phyloP scores from a whole-genome alignment of 2,329 filamentous ascomycete species.

The Epicoccum nigrum region DNA sequence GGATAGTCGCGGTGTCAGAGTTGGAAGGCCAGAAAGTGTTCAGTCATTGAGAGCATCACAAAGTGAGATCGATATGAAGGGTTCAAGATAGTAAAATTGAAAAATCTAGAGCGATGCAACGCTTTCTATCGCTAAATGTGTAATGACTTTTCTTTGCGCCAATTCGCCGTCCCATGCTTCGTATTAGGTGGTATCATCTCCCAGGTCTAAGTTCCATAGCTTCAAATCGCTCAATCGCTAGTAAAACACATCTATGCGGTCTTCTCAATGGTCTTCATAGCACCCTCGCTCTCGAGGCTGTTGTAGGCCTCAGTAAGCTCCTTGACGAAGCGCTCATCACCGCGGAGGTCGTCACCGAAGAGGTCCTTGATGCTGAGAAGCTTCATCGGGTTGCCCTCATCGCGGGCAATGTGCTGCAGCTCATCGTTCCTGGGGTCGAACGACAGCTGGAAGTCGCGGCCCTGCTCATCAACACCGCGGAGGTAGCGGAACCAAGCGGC shows the following conservation, averaged over 20 bases:
- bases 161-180: constrained; percentile 12
- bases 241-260: constrained; percentile 14
- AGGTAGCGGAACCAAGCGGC: constrained; percentile 40
- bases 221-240: constrained; percentile 17
- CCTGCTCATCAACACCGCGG: constrained; percentile 31
- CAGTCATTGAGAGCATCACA: not conserved
- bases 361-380: constrained; percentile 27
- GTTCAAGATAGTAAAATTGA: constrained; percentile 8
- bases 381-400: constrained; percentile 22
- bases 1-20: too few relatives aligned
- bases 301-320: constrained; percentile 33
- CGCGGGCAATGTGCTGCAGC: constrained; percentile 29
- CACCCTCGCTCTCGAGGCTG: constrained; percentile 27
- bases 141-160: constrained; percentile 17
- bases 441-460: constrained; percentile 29
- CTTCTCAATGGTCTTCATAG: constrained; percentile 29
- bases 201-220: constrained; percentile 11
- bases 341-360: constrained; percentile 37
- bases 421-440: constrained; percentile 36
- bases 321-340: constrained; percentile 33
- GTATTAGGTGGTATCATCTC: constrained; percentile 18
- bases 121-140: constrained; percentile 17
- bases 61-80: not conserved
- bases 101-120: constrained; percentile 14
- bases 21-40: too few relatives aligned